A percentile compares a stretch with the other conserved stretches of the same genome.
These are phyloP conservation scores for Tylopilus subfusipes DNA, from an alignment of 768 basidiomycete species.

Conservation along the genomic window DNA sequence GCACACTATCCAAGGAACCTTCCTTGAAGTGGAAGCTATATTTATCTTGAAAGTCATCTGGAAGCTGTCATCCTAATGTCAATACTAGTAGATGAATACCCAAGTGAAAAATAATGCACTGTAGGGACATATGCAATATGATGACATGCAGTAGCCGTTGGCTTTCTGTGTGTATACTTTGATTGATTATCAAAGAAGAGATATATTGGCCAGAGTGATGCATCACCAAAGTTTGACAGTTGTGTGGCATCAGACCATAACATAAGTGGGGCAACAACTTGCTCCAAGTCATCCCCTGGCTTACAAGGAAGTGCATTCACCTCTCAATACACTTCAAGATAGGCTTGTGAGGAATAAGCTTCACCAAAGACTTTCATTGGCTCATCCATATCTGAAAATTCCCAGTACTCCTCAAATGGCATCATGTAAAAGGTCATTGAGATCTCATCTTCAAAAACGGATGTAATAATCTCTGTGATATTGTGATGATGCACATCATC, in stretches of 20 bases:
- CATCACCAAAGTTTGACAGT: background rate
- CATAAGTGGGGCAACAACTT: background rate
- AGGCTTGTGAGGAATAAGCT: too few species aligned
- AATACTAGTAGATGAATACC: background rate
- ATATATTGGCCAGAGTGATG: background rate
- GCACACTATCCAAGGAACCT: background rate
- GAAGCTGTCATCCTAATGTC: background rate
- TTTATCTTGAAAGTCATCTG: background rate
- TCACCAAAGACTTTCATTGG: too few species aligned
- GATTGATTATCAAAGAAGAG: background rate
- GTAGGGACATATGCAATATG: background rate
- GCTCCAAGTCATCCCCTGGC: background rate
- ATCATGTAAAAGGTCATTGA: too few species aligned
- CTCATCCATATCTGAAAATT: too few species aligned
- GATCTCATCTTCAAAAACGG: too few species aligned
- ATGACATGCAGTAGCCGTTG: background rate
- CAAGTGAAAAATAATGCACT: background rate
- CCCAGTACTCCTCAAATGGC: too few species aligned
- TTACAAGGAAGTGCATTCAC: background rate
- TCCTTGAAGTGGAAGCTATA: background rate
- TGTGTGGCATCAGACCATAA: background rate
- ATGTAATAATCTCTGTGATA: too few species aligned
- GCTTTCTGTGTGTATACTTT: background rate
- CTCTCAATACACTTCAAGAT: background rate
- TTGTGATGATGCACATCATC: too few species aligned